Evolutionary conservation across 345 rosid species (phyloP).

Genomic region (Moricandia arvensis): DNA sequence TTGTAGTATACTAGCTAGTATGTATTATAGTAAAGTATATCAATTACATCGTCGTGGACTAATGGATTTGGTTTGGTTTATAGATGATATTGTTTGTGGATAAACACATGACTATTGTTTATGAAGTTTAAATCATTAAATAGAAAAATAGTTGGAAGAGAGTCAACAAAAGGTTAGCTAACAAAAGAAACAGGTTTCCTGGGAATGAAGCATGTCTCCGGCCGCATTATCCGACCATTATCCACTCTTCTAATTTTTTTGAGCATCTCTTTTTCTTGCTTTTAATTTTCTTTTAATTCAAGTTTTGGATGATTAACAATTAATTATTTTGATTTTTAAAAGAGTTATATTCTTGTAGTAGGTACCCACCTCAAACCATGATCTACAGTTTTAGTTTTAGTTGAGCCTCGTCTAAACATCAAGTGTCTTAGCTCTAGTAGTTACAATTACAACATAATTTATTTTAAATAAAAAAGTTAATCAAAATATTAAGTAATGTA

Average conservation of each 20-base stretch:
- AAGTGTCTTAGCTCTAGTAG: not conserved
- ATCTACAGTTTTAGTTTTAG: not conserved
- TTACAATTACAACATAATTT: not conserved
- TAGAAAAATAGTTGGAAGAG: not conserved
- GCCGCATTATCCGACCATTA: constrained; percentile 42
- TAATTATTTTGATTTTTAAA: not conserved
- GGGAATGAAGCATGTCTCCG: constrained; percentile 34
- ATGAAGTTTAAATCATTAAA: not conserved
- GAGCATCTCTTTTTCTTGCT: not conserved
- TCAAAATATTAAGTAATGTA: not conserved
- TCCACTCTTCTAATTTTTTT: not conserved
- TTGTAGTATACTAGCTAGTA: too few relatives aligned
- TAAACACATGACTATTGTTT: constrained; percentile 11
- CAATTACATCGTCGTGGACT: not conserved
- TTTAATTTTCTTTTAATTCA: not conserved
- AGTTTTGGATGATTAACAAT: not conserved
- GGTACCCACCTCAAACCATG: not conserved
- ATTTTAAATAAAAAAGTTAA: not conserved
- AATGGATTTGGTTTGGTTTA: constrained; percentile 3
- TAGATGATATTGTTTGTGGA: constrained; percentile 11
- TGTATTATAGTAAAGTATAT: too few relatives aligned
- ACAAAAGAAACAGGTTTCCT: constrained; percentile 34
- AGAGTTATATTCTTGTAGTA: too few relatives aligned
- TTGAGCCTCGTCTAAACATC: not conserved
- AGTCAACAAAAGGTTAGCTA: constrained; percentile 35